Base-by-base conservation (phyloP, 441 rosid genomes). In the Lepidium campestre region DNA sequence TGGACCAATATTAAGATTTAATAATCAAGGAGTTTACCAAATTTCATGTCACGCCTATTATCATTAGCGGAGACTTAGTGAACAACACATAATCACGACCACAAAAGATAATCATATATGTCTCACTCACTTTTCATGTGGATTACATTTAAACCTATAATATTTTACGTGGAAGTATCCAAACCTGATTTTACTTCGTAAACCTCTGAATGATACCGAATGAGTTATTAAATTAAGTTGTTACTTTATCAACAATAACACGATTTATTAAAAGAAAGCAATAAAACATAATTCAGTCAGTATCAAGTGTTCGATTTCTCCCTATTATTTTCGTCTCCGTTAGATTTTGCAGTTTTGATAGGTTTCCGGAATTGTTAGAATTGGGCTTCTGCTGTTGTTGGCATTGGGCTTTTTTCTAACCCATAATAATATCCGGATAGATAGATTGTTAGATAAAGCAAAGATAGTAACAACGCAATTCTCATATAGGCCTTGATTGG, bases 21-120 rank as follows among this genome's bases (percentile, higher is more conserved):
- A 59, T 18, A 66, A 19, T 19, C 5, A 60, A 23, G 25, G 62
- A 20, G 7, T 52, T 29, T 66, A 59, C 56, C 57, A 57, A 59
- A 23, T 42, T 42, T 53, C 19, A 35, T 44, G 11, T 59, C 77
- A 73, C 72, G 72, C 77, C 63, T 59, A 67, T 32, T 53, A 73
- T 60, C 8, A 72, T 66, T 58, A 72, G 71, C 42, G 55, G 76
- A 64, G 65, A 41, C 47, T 58, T 50, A 19, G 36, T 53, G 55
- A 72, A 57, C 45, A 42, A 65, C 60, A 35, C 57, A 59, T 66
- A 72, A 72, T 72, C 67, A 57, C 72, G 67, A 50, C 48, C 62
- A 58, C 42, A 57, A 7, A 44, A 47, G 3, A 23, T 15, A 48
- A 42, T 48, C 57, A 52, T 41, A 57, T 65, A 57, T 17, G 12